Evolutionary conservation across 768 basidiomycete species (phyloP), one percentile per base, ranked within the genome.

Genomic region (Paxillus ammoniavirescens): DNA sequence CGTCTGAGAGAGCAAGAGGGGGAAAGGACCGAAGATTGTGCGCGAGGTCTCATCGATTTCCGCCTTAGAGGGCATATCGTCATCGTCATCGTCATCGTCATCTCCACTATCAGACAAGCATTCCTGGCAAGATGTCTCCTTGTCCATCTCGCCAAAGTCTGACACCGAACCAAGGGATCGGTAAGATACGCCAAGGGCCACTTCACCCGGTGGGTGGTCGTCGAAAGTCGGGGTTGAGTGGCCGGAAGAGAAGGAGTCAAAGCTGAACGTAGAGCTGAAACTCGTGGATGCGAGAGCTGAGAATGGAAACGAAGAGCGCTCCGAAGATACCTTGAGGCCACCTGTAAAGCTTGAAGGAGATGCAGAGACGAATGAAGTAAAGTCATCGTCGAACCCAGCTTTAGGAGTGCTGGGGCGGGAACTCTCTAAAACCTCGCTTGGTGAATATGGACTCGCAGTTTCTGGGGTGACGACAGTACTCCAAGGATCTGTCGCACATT

Each of bases 311-410:
- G 60, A 53, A 9, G 33, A 33, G 30, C 14, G 43, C 35, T 42
- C 43, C 30, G 42, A 45, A 52, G 56, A 47, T 6, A 12, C 4
- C 3, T 3, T 51, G 17, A 53, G 38, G 23, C 47, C 13, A 23
- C 17, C 43, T 12, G 47, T 31, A 2, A 57, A 46, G 30, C 37
- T 57, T 28, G 63, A 53, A 43, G 73, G 80, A 23, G 63, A 53
- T n/a, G 86, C 86, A 31, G 86, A 84, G 15, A 90, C 78, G 57
- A 89, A 89, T 28, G 81, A 83, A 2, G 83, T 78, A 62, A 93
- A 93, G 66, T 93, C 87, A 61, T 93, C 91, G 50, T 92, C 91
- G 59, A 93, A 82, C 14, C 78, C 75, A n/a, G 56, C 42, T 42
- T 50, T 52, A 21, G 64, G 82, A 3, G 75, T 76, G 47, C 66